Percentiles rank a stretch among this genome's conserved stretches.
Conservation (phyloP, 1,284 basidiomycete genomes). For the Sanghuangporus baumii region DNA sequence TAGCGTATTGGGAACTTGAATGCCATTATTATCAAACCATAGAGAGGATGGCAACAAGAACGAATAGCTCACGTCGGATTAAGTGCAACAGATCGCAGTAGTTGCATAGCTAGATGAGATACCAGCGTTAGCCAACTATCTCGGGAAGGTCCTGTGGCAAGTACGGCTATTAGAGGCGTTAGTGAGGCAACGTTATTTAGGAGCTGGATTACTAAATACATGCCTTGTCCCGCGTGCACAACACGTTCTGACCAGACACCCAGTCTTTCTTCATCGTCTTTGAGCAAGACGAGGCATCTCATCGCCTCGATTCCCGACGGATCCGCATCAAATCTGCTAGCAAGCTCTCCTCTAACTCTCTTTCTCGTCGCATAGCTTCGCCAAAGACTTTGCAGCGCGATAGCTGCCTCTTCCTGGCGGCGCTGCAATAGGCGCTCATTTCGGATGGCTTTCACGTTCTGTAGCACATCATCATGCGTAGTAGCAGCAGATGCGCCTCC, state of each 20-base stretch:
- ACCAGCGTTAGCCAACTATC: slow-evolving; percentile 56
- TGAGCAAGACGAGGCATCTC: slow-evolving; percentile 55
- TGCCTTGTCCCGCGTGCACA: slow-evolving; percentile 36
- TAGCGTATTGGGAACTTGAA: slow-evolving; percentile 34
- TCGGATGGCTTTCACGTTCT: slow-evolving; percentile 53
- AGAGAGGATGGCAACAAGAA: neutral
- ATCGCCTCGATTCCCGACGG: slow-evolving; percentile 46
- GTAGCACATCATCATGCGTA: slow-evolving; percentile 51
- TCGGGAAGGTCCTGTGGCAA: slow-evolving; percentile 31
- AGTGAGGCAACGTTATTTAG: neutral
- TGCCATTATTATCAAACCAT: neutral
- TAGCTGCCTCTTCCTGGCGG: slow-evolving; percentile 49
- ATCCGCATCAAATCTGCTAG: slow-evolving; percentile 42
- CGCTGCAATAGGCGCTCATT: slow-evolving; percentile 52
- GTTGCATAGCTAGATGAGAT: slow-evolving; percentile 38
- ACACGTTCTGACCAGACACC: slow-evolving; percentile 46
- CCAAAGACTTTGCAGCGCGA: slow-evolving; percentile 66
- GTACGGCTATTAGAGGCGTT: slow-evolving; percentile 29
- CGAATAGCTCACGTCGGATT: slow-evolving; percentile 39
- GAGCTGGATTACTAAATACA: slow-evolving; percentile 19
- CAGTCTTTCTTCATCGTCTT: slow-evolving; percentile 48
- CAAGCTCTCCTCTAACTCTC: slow-evolving; percentile 37
- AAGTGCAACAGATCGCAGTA: slow-evolving; percentile 47
- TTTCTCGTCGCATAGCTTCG: slow-evolving; percentile 41
- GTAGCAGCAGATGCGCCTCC: slow-evolving; percentile 54